Evolutionary conservation across 2,329 filamentous ascomycete species (phyloP).

Genomic region (Tolypocladium guangdongense): DNA sequence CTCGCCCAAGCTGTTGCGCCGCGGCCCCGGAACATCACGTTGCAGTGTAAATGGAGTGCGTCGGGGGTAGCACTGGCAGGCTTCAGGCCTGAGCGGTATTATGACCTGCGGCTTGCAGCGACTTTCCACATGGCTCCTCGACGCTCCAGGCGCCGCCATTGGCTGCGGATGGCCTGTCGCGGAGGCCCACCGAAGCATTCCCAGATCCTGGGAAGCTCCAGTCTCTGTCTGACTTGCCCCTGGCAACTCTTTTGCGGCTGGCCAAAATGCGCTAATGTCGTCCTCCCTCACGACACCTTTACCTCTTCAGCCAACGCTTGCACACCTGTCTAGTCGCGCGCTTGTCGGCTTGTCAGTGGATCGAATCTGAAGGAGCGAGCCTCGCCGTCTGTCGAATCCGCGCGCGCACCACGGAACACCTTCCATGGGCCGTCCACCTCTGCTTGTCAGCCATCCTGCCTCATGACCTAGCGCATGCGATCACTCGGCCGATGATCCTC

Average conservation of each 20-base stretch:
- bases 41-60: neutral
- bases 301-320: neutral
- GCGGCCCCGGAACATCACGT: too few relatives aligned
- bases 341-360: neutral
- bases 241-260: neutral
- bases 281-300: neutral
- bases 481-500: conserved; percentile 6
- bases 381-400: neutral
- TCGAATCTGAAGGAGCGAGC: neutral
- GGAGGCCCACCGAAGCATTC: neutral
- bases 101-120: neutral
- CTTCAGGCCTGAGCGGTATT: too few relatives aligned
- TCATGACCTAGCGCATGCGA: conserved; percentile 13
- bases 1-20: too few relatives aligned
- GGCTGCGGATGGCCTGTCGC: neutral
- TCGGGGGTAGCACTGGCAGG: too few relatives aligned
- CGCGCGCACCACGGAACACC: neutral
- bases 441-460: conserved; percentile 1
- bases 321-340: neutral
- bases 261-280: neutral
- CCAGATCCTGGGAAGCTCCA: neutral
- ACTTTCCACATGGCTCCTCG: neutral
- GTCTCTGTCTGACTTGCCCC: neutral
- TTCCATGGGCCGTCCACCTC: neutral
- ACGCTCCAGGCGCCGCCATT: neutral